These are phyloP conservation scores for Xenosphaeropsis pyriputrescens DNA, from an alignment of 2,329 filamentous ascomycete species.

Conservation along the genomic window DNA sequence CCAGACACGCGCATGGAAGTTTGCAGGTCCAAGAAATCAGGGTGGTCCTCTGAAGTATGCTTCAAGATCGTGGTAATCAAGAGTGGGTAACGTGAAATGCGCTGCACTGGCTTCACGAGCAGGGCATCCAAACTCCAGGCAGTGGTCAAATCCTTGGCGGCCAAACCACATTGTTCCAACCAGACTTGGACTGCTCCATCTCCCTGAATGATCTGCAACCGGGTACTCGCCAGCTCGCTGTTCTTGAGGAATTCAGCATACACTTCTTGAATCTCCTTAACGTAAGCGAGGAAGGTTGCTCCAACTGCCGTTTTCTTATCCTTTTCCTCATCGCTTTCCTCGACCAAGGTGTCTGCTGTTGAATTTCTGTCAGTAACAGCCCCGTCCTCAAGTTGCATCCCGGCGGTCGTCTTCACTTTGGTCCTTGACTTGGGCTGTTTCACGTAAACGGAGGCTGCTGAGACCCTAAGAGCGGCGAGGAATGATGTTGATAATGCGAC, in stretches of 20 bases:
- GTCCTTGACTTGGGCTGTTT: conserved; percentile 22
- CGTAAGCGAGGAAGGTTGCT: conserved; percentile 23
- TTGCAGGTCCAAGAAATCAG: conserved; percentile 56
- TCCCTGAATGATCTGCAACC: conserved; percentile 45
- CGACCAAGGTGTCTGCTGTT: conserved; percentile 10
- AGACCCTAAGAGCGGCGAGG: conserved; percentile 65
- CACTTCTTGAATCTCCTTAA: conserved; percentile 43
- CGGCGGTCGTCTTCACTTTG: not conserved
- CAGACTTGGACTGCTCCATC: conserved; percentile 60
- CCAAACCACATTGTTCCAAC: conserved; percentile 85
- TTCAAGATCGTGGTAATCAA: conserved; percentile 69
- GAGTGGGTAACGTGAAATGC: conserved; percentile 85
- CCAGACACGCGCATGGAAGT: conserved; percentile 37
- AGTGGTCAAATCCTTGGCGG: conserved; percentile 79
- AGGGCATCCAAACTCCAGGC: conserved; percentile 93
- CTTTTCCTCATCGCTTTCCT: conserved; percentile 15
- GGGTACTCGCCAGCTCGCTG: conserved; percentile 46
- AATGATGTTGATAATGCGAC: conserved; percentile 76
- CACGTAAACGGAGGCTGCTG: conserved; percentile 67
- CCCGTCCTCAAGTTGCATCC: not conserved
- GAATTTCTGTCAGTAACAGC: conserved; percentile 5
- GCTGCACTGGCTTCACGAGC: conserved; percentile 93
- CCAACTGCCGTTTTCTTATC: conserved; percentile 17
- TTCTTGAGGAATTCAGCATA: conserved; percentile 50
- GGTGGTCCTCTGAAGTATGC: conserved; percentile 68